A percentile compares a stretch with the other conserved stretches of the same genome.
These are phyloP conservation scores for Paramecium pentaurelia DNA, from an alignment of 73 alveolate species.

Conservation along the genomic window DNA sequence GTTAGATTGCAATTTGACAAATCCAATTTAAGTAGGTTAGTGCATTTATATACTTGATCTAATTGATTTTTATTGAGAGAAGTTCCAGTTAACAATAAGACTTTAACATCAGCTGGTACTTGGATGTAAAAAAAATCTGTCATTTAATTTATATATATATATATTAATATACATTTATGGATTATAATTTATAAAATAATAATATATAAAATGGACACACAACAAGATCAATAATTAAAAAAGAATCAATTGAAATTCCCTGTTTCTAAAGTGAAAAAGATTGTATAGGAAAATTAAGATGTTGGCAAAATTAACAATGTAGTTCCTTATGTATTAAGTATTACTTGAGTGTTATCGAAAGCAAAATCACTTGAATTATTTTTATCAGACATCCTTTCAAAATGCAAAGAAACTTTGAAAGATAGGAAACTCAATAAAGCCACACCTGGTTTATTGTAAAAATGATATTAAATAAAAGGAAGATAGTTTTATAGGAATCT, in stretches of 20 bases:
- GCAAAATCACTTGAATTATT: constrained; percentile 44
- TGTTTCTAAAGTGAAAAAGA: constrained; percentile 22
- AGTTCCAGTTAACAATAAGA: not conserved
- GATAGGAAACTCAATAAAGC: constrained; percentile 18
- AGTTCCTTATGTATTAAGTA: constrained; percentile 45
- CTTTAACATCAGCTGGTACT: not conserved
- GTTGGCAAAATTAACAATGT: constrained; percentile 43
- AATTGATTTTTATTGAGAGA: not conserved
- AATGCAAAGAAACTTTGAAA: not conserved
- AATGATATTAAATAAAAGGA: not conserved
- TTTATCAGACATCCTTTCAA: not conserved
- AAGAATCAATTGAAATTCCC: constrained; percentile 46
- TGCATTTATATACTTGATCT: not conserved
- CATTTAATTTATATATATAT: not conserved
- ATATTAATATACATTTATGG: not conserved
- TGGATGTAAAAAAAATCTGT: not conserved
- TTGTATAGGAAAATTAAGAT: constrained; percentile 27
- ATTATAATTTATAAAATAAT: not conserved
- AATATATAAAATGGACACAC: not conserved
- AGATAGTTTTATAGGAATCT: constrained; percentile 16
- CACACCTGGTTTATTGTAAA: constrained; percentile 40
- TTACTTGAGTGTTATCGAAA: not conserved
- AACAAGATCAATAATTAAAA: not conserved
- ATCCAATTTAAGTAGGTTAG: not conserved
- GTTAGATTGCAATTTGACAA: not conserved